Conservation (phyloP, 2,329 filamentous ascomycete species). For the Aspergillus pseudoglaucus region DNA sequence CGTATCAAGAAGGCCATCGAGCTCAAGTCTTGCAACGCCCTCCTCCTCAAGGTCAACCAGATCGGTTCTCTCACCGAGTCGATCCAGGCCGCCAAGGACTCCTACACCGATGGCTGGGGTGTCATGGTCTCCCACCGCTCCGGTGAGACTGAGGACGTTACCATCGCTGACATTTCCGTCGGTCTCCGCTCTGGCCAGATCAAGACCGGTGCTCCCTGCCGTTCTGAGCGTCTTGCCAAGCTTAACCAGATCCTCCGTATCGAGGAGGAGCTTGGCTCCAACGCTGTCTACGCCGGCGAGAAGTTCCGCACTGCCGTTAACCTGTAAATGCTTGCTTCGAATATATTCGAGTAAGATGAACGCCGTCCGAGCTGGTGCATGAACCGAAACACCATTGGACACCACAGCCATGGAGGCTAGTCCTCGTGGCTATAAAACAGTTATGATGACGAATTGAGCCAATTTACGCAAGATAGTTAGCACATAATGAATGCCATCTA, state of each 20-base stretch:
- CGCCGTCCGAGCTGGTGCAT: not conserved
- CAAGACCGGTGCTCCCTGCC: conserved; percentile 94
- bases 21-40: conserved; percentile 96
- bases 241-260: conserved; percentile 99
- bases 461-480: conserved; percentile 14
- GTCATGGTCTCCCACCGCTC: conserved; percentile 99
- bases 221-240: conserved; percentile 98
- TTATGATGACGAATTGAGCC: conserved; percentile 22
- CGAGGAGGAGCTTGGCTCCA: conserved; percentile 93
- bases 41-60: conserved; percentile 99
- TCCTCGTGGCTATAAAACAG: conserved; percentile 6
- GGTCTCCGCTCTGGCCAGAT: conserved; percentile 96
- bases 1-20: conserved; percentile 99
- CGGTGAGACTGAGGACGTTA: conserved; percentile 99
- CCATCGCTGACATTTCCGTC: conserved; percentile 95
- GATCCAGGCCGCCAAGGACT: conserved; percentile 98
- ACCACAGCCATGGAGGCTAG: not conserved
- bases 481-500: conserved; percentile 16
- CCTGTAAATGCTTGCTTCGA: conserved; percentile 55
- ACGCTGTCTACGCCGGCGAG: conserved; percentile 83
- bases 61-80: conserved; percentile 98
- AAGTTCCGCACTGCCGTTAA: conserved; percentile 90
- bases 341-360: not conserved
- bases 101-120: conserved; percentile 90
- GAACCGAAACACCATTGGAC: not conserved